These are phyloP conservation scores for Mucor saturninus DNA, from an alignment of 371 early-diverging fungal species.

Conservation along the genomic window DNA sequence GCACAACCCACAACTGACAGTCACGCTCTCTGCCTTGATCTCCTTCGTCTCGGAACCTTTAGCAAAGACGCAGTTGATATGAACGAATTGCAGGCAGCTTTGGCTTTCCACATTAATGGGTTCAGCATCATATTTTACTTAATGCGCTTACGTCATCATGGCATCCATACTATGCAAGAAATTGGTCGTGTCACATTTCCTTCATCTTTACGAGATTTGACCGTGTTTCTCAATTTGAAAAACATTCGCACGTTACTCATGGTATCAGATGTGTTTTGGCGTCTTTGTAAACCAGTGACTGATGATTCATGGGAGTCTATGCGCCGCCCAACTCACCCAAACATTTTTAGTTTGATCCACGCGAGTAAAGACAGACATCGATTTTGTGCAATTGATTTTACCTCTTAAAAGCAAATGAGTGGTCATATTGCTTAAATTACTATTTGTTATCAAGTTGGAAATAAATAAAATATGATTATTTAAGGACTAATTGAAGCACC, in stretches of 20 bases:
- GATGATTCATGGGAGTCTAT: background rate
- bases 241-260: constrained; percentile 33
- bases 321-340: too few relatives aligned
- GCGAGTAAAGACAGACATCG: too few relatives aligned
- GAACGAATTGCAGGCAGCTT: constrained; percentile 26
- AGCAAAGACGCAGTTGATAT: constrained; percentile 27
- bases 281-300: constrained; percentile 27
- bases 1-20: constrained; percentile 24
- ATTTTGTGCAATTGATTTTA: too few relatives aligned
- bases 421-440: too few relatives aligned
- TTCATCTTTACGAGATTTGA: constrained; percentile 24
- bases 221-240: constrained; percentile 27
- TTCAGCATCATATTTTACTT: constrained; percentile 27
- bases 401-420: too few relatives aligned
- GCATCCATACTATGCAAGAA: constrained; percentile 32
- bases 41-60: constrained; percentile 21
- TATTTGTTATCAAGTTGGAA: too few relatives aligned
- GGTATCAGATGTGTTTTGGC: constrained; percentile 32
- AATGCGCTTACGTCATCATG: constrained; percentile 29
- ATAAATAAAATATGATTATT: too few relatives aligned
- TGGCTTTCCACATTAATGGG: constrained; percentile 27
- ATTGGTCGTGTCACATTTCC: constrained; percentile 28
- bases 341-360: too few relatives aligned
- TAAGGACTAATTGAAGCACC: too few relatives aligned
- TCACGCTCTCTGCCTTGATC: constrained; percentile 20